phyloP scores from a whole-genome alignment of 2,329 filamentous ascomycete species.

The Colletotrichum tanaceti region DNA sequence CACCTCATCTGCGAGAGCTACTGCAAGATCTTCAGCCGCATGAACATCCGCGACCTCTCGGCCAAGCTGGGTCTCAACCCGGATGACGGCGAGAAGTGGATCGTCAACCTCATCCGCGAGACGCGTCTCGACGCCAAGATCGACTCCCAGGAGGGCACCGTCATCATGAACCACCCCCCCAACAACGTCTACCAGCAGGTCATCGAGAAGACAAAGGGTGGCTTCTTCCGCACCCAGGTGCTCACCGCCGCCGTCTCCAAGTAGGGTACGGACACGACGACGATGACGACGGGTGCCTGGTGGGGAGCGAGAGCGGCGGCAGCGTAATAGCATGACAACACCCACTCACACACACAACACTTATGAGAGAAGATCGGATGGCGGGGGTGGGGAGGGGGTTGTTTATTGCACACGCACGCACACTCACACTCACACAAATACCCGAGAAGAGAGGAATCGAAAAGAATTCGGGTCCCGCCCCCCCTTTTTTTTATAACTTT shows the following conservation, averaged over 20 bases:
- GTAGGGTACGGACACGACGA: constrained; percentile 47
- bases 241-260: constrained; percentile 75
- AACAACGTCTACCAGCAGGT: constrained; percentile 99
- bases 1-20: constrained; percentile 99
- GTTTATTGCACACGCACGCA: neutral
- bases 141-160: constrained; percentile 98
- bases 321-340: constrained; percentile 6
- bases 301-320: constrained; percentile 8
- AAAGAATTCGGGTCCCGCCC: neutral
- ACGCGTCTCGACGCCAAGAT: constrained; percentile 98
- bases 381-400: neutral
- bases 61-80: constrained; percentile 89
- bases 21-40: constrained; percentile 99
- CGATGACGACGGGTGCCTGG: neutral
- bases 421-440: neutral
- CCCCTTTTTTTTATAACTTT: constrained; percentile 7
- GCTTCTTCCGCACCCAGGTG: constrained; percentile 98
- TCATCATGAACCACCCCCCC: constrained; percentile 99
- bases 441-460: constrained; percentile 9
- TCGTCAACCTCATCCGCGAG: constrained; percentile 98
- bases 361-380: neutral
- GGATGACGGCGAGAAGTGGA: constrained; percentile 99
- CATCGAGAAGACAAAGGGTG: constrained; percentile 98
- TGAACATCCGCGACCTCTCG: constrained; percentile 97
- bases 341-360: neutral